Evolutionary conservation across 2,329 filamentous ascomycete species (phyloP), one percentile per base, ranked within the genome.

Genomic region (Venturia nashicola): DNA sequence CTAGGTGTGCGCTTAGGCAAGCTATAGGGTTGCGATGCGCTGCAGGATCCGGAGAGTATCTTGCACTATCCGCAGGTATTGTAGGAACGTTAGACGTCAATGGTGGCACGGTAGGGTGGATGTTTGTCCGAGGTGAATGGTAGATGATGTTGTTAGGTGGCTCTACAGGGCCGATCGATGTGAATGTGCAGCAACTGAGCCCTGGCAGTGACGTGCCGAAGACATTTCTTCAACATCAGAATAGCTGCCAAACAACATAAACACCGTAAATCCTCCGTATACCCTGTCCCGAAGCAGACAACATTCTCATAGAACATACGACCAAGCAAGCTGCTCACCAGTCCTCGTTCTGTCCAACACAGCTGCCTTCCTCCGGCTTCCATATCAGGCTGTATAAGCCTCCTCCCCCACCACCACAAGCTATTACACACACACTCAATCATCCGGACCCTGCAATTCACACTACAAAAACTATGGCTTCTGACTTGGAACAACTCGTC

Each of bases 401-500:
- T 57, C 14, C 18, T 34, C 51, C 51, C 51, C 51, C 51, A 16
- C 51, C 27, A 9, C 32, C 23, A 6, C 44, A 48, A 48, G 3
- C 16, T 57, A 16, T 36, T 12, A 14, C n/a, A 32, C 14, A 55
- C 27, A 57, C 11, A 16, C 32, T 34, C 5, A n/a, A 51, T 14
- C 12, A 36, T 32, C 4, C 12, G 3, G 34, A 54, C 5, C 11
- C 23, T 34, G 16, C 44, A 54, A 32, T 20, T 36, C 34, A 40
- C 16, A 40, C 32, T 12, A 51, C 48, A 43, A n/a, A 54, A 69
- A 73, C 32, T 55, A 81, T 79, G 75, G 71, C 78, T 63, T 79
- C 80, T 65, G 84, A 87, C 71, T 76, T 86, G 44, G 80, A 86
- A 55, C 79, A 81, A 72, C 82, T 87, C 69, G 73, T 84, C 69